Base-by-base conservation (phyloP, 768 basidiomycete genomes). In the Tulasnella calospora region DNA sequence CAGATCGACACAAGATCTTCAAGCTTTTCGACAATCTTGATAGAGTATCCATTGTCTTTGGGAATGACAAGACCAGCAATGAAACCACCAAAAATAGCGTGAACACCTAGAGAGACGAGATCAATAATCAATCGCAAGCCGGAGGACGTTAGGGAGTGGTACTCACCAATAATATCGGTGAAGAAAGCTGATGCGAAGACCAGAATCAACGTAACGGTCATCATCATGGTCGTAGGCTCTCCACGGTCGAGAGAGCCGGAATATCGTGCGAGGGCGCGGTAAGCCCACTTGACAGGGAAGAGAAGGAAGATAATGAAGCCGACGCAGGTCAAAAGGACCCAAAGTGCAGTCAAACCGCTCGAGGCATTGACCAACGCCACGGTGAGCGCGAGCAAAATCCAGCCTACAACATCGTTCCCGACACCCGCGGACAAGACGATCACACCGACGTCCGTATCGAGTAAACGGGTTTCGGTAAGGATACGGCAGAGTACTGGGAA, bases 1-100 rank as follows among this genome's bases (percentile, higher is more conserved):
- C 94, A 82, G 79, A 94, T 89, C 5, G 88, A 85, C 12, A 95
- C 90, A n/a, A 96, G 85, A 86, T 97, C 95, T 84, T 98, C 95
- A 36, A 96, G 84, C 83, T 93, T 96, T 81, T 94, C 93, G 0
- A 93, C 91, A 21, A 96, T 82, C 0, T 92, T 88, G 78, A 94
- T 92, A 8, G 90, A 92, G 82, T 90, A 94, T 0, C 94, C 94
- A 78, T 92, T 92, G 47, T 94, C 90, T 12, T 70, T 70, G 33
- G 69, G 69, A 38, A 96, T 89, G 81, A 95, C 89, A 27, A 96
- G 84, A 21, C 94, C 94, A 27, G 92, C 91, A 44, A 95, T 80
- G 85, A 96, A 96, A 2, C 92, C 94, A 74, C 93, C 92, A 69
- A 84, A 84, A 57, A 83, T 81, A 35, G 82, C 80, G 79, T 82